Evolutionary conservation across 2,329 filamentous ascomycete species (phyloP).

Genomic region (Fusarium sp.): DNA sequence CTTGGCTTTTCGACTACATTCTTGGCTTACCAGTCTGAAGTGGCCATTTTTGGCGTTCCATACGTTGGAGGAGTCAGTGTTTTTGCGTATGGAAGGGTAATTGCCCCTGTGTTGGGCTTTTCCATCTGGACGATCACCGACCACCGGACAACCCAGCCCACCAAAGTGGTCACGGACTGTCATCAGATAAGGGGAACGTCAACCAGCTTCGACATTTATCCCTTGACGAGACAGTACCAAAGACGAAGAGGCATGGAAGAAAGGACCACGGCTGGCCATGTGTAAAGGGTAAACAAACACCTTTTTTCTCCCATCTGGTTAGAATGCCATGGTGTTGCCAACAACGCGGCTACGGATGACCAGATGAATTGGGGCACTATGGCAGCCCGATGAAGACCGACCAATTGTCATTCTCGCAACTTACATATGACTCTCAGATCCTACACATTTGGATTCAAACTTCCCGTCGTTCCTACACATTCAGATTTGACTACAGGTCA

Average conservation of each 20-base stretch:
- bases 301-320: not conserved
- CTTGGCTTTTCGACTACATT: not conserved
- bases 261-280: not conserved
- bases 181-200: not conserved
- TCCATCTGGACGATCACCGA: not conserved
- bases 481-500: too few species aligned
- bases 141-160: not conserved
- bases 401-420: not conserved
- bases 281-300: not conserved
- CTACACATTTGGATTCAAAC: too few species aligned
- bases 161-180: not conserved
- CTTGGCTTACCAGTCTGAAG: not conserved
- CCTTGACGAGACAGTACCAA: not conserved
- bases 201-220: not conserved
- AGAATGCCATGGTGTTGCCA: not conserved
- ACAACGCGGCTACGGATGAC: not conserved
- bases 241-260: not conserved
- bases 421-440: too few species aligned
- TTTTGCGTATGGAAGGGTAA: not conserved
- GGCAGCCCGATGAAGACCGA: not conserved
- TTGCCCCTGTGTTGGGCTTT: not conserved
- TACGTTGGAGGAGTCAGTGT: not conserved
- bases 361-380: not conserved
- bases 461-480: too few species aligned
- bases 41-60: not conserved